Conservation (phyloP, 768 basidiomycete genomes). For the Strobilomyces echinocephalus region DNA sequence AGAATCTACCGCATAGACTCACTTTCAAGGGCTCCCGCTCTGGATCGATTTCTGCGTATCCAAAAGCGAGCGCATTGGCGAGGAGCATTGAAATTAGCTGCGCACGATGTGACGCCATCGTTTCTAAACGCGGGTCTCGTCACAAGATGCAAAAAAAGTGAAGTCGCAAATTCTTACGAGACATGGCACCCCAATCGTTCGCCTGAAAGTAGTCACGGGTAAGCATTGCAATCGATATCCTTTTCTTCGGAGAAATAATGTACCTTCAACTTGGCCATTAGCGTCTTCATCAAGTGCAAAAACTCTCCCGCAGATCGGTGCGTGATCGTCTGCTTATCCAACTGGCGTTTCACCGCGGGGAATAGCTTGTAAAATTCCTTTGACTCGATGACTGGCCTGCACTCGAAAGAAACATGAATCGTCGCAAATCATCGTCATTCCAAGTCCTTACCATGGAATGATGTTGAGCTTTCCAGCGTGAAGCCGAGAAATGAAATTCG, state of each 20-base stretch:
- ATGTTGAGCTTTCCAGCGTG: slow-evolving; percentile 54
- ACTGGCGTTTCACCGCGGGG: slow-evolving; percentile 38
- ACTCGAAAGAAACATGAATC: not conserved
- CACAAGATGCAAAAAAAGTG: not conserved
- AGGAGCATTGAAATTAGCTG: slow-evolving; percentile 40
- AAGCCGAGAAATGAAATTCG: slow-evolving; percentile 58
- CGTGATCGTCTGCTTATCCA: slow-evolving; percentile 47
- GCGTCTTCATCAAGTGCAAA: slow-evolving; percentile 51
- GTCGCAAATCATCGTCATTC: not conserved
- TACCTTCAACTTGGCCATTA: slow-evolving; percentile 68
- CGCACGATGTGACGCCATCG: slow-evolving; percentile 46
- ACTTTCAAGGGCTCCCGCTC: slow-evolving; percentile 51
- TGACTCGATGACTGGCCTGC: slow-evolving; percentile 57
- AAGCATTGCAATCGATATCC: not conserved
- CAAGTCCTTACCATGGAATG: slow-evolving; percentile 45
- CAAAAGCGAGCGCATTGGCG: slow-evolving; percentile 44
- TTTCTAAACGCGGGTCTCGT: slow-evolving; percentile 33
- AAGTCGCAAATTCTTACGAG: slow-evolving; percentile 38
- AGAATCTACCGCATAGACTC: slow-evolving; percentile 13
- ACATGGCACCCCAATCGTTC: slow-evolving; percentile 62
- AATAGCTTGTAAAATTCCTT: slow-evolving; percentile 57
- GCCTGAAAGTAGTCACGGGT: slow-evolving; percentile 26
- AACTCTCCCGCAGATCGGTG: slow-evolving; percentile 52
- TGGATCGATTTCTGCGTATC: slow-evolving; percentile 42
- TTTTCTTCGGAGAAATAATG: not conserved